Evolutionary conservation across 164 flowering plant species (phyloP).

Genomic region (Umbellularia californica): DNA sequence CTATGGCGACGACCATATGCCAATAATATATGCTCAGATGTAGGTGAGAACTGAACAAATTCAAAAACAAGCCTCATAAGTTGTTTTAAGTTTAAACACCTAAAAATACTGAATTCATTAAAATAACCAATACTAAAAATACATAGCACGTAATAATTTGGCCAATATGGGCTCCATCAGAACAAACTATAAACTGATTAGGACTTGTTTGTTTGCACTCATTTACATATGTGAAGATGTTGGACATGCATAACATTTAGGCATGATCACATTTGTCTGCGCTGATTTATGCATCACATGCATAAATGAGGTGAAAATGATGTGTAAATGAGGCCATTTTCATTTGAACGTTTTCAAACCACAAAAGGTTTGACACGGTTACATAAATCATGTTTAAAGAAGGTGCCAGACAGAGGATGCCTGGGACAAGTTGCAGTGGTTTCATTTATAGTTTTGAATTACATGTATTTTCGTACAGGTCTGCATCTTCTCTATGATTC

Average conservation of each 20-base stretch:
- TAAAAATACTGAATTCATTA: not conserved
- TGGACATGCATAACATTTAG: no score
- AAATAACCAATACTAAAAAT: not conserved
- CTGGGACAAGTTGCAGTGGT: not conserved
- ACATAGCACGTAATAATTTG: not conserved
- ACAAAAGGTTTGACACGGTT: no score
- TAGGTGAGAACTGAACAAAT: slow-evolving; percentile 74
- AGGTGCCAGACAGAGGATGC: not conserved
- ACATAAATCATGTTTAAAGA: not conserved
- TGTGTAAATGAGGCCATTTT: no score
- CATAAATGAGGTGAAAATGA: no score
- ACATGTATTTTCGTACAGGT: not conserved
- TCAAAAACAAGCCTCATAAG: not conserved
- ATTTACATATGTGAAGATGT: not conserved
- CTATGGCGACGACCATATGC: slow-evolving; percentile 95
- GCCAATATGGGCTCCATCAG: not conserved
- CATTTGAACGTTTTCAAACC: no score
- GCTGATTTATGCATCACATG: no score
- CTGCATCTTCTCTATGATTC: not conserved
- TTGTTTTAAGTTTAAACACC: not conserved
- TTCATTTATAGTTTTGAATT: no score
- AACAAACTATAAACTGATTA: not conserved
- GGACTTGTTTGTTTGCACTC: not conserved
- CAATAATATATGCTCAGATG: slow-evolving; percentile 85
- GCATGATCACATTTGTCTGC: no score